Evolutionary conservation across 2,329 filamentous ascomycete genomes (phyloP).

Genomic region (Aspergillus sp.): DNA sequence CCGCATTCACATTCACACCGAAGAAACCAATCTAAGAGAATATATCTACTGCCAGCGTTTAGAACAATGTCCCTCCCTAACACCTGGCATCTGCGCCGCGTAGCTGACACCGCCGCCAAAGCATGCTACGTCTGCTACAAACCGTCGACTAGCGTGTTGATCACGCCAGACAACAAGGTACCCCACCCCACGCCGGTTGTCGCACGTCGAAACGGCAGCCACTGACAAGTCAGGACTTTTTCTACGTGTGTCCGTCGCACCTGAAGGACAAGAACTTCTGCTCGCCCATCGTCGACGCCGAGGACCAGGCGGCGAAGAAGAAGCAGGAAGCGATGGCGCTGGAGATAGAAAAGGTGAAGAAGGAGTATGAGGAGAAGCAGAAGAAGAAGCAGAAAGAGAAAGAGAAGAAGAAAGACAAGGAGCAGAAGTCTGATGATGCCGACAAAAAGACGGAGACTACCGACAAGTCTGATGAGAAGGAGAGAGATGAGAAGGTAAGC

Average conservation of each 20-base stretch:
- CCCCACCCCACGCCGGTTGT: conserved; percentile 1
- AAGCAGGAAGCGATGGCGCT: conserved; percentile 43
- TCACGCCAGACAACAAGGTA: conserved; percentile 87
- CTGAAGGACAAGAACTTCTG: conserved; percentile 82
- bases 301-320: conserved; percentile 40
- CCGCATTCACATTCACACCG: background rate
- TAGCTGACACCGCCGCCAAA: conserved; percentile 79
- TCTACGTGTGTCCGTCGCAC: conserved; percentile 83
- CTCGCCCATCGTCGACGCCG: conserved; percentile 49
- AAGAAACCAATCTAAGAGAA: background rate
- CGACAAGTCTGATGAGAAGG: conserved; percentile 40
- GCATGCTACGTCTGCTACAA: conserved; percentile 92
- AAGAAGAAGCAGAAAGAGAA: conserved; percentile 65
- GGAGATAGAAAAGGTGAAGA: conserved; percentile 48
- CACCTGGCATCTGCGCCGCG: conserved; percentile 78
- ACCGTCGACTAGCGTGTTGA: conserved; percentile 78
- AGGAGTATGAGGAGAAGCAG: conserved; percentile 71
- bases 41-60: background rate
- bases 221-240: conserved; percentile 64
- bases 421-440: conserved; percentile 28
- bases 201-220: background rate
- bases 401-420: conserved; percentile 49
- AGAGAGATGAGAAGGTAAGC: conserved; percentile 54
- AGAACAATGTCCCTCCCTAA: conserved; percentile 58
- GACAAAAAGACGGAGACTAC: conserved; percentile 45